These are phyloP conservation scores for Lagenaria siceraria DNA, from an alignment of 306 rosid genomes.

Conservation along the genomic window DNA sequence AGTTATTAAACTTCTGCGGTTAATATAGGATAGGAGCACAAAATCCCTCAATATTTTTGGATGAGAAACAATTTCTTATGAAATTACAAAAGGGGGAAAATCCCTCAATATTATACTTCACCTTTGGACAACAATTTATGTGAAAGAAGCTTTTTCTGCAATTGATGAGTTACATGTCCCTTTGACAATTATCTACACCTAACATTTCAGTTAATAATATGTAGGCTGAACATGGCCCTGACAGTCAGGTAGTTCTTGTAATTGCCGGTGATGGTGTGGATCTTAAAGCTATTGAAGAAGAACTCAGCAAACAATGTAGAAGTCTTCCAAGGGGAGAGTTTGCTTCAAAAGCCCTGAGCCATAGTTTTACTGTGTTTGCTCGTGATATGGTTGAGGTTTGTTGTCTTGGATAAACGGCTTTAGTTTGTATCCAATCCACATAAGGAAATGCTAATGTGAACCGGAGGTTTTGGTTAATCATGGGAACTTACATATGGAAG, in stretches of 20 bases:
- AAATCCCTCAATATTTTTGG: not conserved
- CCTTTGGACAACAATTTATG: not conserved
- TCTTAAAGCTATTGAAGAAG: conserved; percentile 66
- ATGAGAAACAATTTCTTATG: no score
- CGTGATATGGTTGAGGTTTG: conserved; percentile 89
- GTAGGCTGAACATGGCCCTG: conserved; percentile 99
- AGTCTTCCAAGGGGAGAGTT: conserved; percentile 90
- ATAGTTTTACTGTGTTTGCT: conserved; percentile 76
- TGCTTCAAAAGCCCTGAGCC: conserved; percentile 83
- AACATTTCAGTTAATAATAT: conserved; percentile 7
- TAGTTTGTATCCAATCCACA: not conserved
- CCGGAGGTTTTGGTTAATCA: not conserved
- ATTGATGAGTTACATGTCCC: not conserved
- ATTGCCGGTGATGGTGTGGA: conserved; percentile 76
- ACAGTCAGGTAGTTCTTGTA: conserved; percentile 98
- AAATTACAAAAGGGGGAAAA: no score
- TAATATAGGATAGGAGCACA: not conserved
- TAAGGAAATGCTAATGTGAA: not conserved
- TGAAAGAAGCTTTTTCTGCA: not conserved
- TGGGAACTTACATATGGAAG: not conserved
- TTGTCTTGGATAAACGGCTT: conserved; percentile 3
- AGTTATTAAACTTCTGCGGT: not conserved
- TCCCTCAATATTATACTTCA: not conserved
- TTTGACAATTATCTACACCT: not conserved
- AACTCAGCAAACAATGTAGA: conserved; percentile 68